These are phyloP conservation scores for Corymbia citriodora DNA, from an alignment of 441 rosid genomes.

Conservation along the genomic window DNA sequence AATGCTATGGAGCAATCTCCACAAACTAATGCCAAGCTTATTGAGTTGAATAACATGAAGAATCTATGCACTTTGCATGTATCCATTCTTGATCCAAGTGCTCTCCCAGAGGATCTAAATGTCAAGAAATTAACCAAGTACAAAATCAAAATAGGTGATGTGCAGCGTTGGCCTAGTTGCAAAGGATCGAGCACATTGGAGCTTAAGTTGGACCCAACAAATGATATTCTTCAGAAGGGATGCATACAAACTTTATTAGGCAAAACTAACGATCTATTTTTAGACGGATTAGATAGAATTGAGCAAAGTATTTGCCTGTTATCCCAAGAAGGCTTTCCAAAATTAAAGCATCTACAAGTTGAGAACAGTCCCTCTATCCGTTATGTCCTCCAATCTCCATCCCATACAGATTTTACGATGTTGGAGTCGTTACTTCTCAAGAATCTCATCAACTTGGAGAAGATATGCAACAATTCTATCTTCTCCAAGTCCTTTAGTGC, in stretches of 20 bases:
- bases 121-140: accelerated
- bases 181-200: background rate
- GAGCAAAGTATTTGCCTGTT: background rate
- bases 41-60: background rate
- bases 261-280: background rate
- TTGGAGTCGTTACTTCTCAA: background rate
- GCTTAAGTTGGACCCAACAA: background rate
- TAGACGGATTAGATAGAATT: accelerated
- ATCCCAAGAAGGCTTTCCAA: background rate
- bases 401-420: background rate
- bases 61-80: background rate
- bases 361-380: background rate
- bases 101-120: accelerated
- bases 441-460: background rate
- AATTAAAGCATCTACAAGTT: background rate
- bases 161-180: accelerated
- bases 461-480: background rate
- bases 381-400: accelerated
- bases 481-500: background rate
- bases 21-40: background rate
- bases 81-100: accelerated
- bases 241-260: background rate
- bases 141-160: background rate
- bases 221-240: background rate
- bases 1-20: background rate